phyloP scores from a whole-genome alignment of 2,329 filamentous ascomycete genomes.

The Rutstroemia sp. region DNA sequence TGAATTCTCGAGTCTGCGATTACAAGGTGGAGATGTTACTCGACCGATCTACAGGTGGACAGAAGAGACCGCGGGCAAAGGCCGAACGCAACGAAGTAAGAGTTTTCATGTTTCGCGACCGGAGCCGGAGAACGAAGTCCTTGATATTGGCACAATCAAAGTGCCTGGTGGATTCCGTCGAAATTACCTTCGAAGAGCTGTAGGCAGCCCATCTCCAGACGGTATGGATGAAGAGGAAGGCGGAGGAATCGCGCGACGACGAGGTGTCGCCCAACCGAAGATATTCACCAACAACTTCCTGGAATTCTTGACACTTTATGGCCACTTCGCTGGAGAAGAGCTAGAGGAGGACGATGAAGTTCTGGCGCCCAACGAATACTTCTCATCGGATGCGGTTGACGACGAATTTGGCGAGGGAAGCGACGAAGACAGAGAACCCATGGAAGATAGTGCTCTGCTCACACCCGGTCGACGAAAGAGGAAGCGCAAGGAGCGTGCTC shows the following conservation, averaged over 20 bases:
- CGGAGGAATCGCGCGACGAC: slow-evolving; percentile 27
- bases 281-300: slow-evolving; percentile 89
- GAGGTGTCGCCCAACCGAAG: slow-evolving; percentile 39
- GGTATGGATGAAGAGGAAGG: slow-evolving; percentile 30
- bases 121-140: slow-evolving; percentile 68
- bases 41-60: slow-evolving; percentile 95
- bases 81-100: slow-evolving; percentile 68
- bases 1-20: slow-evolving; percentile 85
- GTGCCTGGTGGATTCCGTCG: slow-evolving; percentile 89
- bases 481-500: slow-evolving; percentile 66
- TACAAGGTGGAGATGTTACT: slow-evolving; percentile 93
- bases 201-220: slow-evolving; percentile 51
- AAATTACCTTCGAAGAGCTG: slow-evolving; percentile 75
- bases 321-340: slow-evolving; percentile 95
- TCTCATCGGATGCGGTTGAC: slow-evolving; percentile 66
- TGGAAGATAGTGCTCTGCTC: slow-evolving; percentile 80
- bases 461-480: slow-evolving; percentile 67
- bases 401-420: slow-evolving; percentile 47
- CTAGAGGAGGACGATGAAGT: slow-evolving; percentile 94
- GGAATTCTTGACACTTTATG: slow-evolving; percentile 90
- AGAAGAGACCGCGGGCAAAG: slow-evolving; percentile 65
- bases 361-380: slow-evolving; percentile 81
- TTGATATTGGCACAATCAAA: slow-evolving; percentile 86
- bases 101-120: slow-evolving; percentile 77
- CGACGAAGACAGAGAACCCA: slow-evolving; percentile 67